Percentiles rank a stretch among this genome's conserved stretches.
Conservation (phyloP, 192 early-diverging fungal species). For the Lunasporangiospora selenospora region DNA sequence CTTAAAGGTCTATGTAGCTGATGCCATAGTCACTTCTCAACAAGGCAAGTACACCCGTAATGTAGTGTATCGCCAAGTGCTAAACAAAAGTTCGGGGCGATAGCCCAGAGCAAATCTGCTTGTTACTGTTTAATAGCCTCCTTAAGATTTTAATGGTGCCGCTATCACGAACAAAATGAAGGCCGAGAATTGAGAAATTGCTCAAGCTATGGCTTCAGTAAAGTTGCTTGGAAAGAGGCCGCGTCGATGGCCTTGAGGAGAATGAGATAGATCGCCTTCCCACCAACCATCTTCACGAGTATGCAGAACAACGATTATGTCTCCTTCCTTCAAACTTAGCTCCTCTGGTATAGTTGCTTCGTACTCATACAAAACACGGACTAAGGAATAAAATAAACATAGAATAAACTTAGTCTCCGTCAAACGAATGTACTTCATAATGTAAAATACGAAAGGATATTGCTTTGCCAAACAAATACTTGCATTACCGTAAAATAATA, state of each 20-base stretch:
- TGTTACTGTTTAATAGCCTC: no score
- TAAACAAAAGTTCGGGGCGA: no score
- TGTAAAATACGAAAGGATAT: no score
- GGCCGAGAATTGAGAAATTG: no score
- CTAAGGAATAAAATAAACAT: conserved; percentile 22
- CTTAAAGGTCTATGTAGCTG: no score
- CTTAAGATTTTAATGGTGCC: neutral
- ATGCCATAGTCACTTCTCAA: no score
- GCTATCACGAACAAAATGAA: neutral
- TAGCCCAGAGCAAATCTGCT: no score
- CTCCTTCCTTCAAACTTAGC: conserved; percentile 54
- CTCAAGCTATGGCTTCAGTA: conserved; percentile 27
- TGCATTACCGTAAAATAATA: conserved; percentile 50
- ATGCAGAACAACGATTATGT: conserved; percentile 51
- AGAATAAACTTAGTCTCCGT: neutral
- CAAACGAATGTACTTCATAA: neutral
- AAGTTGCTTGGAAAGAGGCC: conserved; percentile 55
- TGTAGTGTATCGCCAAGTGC: no score
- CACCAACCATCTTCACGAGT: conserved; percentile 66
- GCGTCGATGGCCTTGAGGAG: conserved; percentile 15
- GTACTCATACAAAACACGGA: conserved; percentile 52
- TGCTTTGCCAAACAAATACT: no score
- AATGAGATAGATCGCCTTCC: conserved; percentile 53
- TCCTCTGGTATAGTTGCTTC: conserved; percentile 55
- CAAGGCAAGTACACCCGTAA: no score